A percentile compares a stretch with the other conserved stretches of the same genome.
These are phyloP conservation scores for Pyrenophora graminea DNA, from an alignment of 2,329 filamentous ascomycete genomes.

Conservation along the genomic window DNA sequence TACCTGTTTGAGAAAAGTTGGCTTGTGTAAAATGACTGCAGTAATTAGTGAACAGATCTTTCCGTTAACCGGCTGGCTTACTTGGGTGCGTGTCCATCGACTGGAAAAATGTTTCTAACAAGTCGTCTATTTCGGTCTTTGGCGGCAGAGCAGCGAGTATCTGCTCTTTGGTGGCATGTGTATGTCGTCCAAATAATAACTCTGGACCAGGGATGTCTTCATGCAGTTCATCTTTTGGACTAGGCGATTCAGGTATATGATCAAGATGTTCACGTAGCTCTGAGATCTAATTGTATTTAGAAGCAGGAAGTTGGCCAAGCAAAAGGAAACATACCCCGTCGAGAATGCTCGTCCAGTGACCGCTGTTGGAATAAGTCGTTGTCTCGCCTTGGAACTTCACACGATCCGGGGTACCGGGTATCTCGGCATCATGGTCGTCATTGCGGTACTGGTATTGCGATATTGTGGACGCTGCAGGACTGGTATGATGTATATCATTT, in stretches of 20 bases:
- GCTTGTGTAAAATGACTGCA: conserved; percentile 35
- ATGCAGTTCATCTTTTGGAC: conserved; percentile 15
- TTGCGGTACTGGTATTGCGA: conserved; percentile 11
- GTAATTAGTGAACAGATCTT: conserved; percentile 4
- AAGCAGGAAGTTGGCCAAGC: not conserved
- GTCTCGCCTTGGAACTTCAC: conserved; percentile 36
- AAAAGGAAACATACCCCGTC: conserved; percentile 34
- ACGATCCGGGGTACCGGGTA: conserved; percentile 34
- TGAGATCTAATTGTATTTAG: conserved; percentile 28
- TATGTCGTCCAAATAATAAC: conserved; percentile 35
- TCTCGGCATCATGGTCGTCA: conserved; percentile 14
- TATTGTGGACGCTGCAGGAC: conserved; percentile 2
- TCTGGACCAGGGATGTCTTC: conserved; percentile 32
- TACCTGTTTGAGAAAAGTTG: conserved; percentile 36
- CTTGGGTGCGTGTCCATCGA: conserved; percentile 35
- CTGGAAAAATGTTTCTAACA: conserved; percentile 32
- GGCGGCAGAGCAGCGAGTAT: conserved; percentile 35
- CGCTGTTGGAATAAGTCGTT: conserved; percentile 38
- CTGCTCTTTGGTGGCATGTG: conserved; percentile 35
- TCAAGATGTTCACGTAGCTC: conserved; percentile 41
- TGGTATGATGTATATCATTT: conserved; percentile 17
- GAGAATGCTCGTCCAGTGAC: conserved; percentile 45
- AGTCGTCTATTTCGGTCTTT: conserved; percentile 29
- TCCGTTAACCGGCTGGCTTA: conserved; percentile 10
- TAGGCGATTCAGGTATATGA: conserved; percentile 31